phyloP scores from a whole-genome alignment of 305 asterid genomes.

The Fraxinus platypoda region DNA sequence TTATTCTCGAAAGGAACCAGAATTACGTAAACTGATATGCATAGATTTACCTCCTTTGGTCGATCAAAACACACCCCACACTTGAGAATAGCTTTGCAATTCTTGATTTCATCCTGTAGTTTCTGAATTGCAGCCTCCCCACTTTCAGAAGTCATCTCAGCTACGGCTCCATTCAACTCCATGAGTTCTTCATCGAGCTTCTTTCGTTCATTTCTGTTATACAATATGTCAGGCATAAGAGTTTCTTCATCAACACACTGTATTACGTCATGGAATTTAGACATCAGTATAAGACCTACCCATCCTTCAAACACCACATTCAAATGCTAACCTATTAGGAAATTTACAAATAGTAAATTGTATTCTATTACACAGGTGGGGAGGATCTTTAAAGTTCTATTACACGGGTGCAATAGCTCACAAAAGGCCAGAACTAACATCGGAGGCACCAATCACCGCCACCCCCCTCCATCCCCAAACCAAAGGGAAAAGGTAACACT shows the following conservation, averaged over 20 bases:
- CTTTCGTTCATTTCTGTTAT: conserved; percentile 64
- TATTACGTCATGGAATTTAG: conserved; percentile 1
- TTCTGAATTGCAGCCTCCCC: conserved; percentile 82
- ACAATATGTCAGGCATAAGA: conserved; percentile 8
- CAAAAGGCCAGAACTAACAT: background rate
- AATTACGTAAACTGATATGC: background rate
- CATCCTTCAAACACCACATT: conserved; percentile 10
- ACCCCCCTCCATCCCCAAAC: conserved; percentile 5
- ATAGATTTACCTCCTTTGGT: conserved; percentile 72
- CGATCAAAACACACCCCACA: conserved; percentile 98
- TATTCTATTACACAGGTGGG: background rate
- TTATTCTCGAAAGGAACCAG: background rate
- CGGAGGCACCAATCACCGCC: background rate
- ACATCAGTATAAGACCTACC: background rate
- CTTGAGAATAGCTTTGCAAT: conserved; percentile 88
- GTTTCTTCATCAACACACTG: conserved; percentile 2
- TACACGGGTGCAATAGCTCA: background rate
- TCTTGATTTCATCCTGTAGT: conserved; percentile 85
- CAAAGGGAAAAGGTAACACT: background rate
- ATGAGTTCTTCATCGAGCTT: conserved; percentile 77
- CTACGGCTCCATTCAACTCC: conserved; percentile 58
- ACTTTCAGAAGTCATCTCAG: conserved; percentile 66
- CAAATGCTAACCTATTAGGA: background rate
- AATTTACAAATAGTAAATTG: background rate
- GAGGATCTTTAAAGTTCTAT: background rate